Evolutionary conservation across 352 stramenopile species (phyloP), one percentile per base, ranked within the genome.

Genomic region (Saprolegnia diclina): DNA sequence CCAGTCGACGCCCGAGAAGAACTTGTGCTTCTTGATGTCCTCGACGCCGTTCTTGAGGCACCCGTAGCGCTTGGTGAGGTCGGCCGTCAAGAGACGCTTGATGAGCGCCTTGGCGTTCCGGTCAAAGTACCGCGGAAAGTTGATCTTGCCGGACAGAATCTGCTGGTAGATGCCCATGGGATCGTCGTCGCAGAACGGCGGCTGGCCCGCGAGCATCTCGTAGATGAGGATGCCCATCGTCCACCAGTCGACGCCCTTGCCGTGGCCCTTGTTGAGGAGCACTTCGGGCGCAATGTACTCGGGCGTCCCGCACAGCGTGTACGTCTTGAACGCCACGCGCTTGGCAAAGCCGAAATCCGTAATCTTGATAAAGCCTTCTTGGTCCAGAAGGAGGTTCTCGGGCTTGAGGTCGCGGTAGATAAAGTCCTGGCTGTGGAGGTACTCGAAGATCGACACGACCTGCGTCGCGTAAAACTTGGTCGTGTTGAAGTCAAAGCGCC

Each of bases 11-110:
- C 88, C 90, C 21, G 76, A 71, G 72, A 98, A 98, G 77, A 95
- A 99, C 79, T 98, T 98, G 82, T 98, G 91, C 65, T 96, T 96
- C 80, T 98, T 98, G 64, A 99, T 97, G 74, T 99, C 96, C 44
- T 92, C 76, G 4, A 96, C 91, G 9, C 95, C 96, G 66, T 90
- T 93, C 84, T 98, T 98, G 24, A 98, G 79, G 79, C 94, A 98
- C 40, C 96, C 96, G 71, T 97, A 98, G 54, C 96, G 90, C 77
- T 98, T 98, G 4, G 95, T 98, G n/a, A 98, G 81, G 71, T 99
- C 95, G 0, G 91, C 80, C 50, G 89, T 95, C 44, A 99, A 85
- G 73, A 99, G 79, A 50, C 97, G 95, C 80, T 98, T 98, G 81
- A 98, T 97, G 37, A 99, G 77, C 19, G 86, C 90, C 74, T 98